These are phyloP conservation scores for Ceratonia siliqua DNA, from an alignment of 306 rosid genomes.

Conservation along the genomic window DNA sequence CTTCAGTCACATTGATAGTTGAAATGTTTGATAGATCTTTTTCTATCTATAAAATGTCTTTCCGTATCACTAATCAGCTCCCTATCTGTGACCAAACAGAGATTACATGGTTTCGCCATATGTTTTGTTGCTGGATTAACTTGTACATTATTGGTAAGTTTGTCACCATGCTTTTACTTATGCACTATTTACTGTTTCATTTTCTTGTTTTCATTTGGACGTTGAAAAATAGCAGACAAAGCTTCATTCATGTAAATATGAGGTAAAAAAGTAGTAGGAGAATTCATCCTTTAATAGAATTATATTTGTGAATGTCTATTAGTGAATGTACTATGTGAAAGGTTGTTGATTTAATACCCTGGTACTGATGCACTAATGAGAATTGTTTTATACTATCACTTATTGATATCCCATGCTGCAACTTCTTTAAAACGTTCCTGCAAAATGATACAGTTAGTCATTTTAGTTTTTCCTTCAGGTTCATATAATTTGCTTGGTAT, in stretches of 20 bases:
- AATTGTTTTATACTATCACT: neutral
- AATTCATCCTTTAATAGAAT: neutral
- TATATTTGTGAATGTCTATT: neutral
- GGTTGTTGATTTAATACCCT: neutral
- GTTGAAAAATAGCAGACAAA: neutral
- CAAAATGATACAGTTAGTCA: neutral
- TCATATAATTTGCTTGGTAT: neutral
- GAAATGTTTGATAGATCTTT: constrained; percentile 23
- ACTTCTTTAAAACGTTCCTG: neutral
- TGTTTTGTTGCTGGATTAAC: constrained; percentile 84
- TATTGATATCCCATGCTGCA: neutral
- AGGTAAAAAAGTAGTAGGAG: neutral
- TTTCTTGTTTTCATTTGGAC: constrained; percentile 22
- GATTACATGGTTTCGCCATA: constrained; percentile 84
- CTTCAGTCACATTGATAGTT: neutral
- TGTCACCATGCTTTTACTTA: neutral
- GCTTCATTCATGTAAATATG: neutral
- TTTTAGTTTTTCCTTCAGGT: neutral
- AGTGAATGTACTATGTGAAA: neutral
- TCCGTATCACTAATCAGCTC: constrained; percentile 33
- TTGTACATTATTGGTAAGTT: constrained; percentile 78
- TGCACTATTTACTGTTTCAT: neutral
- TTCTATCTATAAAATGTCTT: constrained; percentile 15
- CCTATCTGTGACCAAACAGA: constrained; percentile 44
- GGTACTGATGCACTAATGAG: neutral